Base-by-base conservation (phyloP, 1,139 yeast species). In the Blastobotrys apis region DNA sequence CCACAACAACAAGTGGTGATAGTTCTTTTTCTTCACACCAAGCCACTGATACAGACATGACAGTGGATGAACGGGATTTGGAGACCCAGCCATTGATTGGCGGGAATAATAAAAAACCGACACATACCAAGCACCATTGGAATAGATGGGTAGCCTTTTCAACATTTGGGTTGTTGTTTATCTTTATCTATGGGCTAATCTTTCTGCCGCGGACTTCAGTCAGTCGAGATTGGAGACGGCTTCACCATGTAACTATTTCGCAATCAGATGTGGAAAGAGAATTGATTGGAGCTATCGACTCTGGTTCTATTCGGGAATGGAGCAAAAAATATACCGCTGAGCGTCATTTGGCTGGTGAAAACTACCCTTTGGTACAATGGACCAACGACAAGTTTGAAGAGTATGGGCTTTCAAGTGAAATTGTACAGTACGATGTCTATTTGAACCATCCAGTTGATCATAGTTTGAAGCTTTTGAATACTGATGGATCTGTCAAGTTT, bases 131-230 rank as follows among this genome's bases (percentile, higher is more conserved):
- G 35, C 12, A 10, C 9, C 29, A 30, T 17, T 33, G 30, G 20
- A 33, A n/a, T 15, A 16, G 45, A 13, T 38, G 41, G 42, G 37
- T 33, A 13, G 45, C 42, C 8, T 26, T 43, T 19, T 26, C 26
- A 3, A 30, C 72, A n/a, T 63, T 77, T 41, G 88, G 85, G 13
- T 55, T 75, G 39, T 57, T 74, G 5, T 78, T 75, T 46, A 67
- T 77, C 37, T 65, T 78, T 10, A 69, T 78, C 3, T 77, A 84
- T 55, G 78, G 84, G 45, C 68, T 87, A 41, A 78, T 85, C 1
- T 90, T 90, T 59, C 69, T 88, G 23, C 97, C 97, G 1, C 67
- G 97, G 48, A 87, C 97, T 1, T 85, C 96, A 1, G 68, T 87
- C 16, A 79, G 84, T 43, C 71, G 97, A 51, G 97, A 90, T 63